Base-by-base conservation (phyloP, 305 asterid genomes). In the Striga hermonthica region DNA sequence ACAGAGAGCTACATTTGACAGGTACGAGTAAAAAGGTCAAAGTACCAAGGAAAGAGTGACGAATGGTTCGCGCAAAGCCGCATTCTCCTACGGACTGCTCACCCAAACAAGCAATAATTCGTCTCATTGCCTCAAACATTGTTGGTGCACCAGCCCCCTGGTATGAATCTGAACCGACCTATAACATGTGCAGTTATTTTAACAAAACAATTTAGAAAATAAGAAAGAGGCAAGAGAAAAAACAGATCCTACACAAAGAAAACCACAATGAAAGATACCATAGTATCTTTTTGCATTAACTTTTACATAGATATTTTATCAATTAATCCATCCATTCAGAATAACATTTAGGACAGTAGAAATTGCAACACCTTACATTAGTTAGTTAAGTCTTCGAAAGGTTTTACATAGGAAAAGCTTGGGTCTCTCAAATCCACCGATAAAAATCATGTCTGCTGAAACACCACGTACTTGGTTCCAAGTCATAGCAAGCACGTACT, bases 141-240 rank as follows among this genome's bases (percentile, higher is more conserved):
- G 96, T 88, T 71, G 97, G 99, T 0, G 99, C 99, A 72, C 97
- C 96, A 65, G 99, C 96, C 76, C 99, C 97, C 82, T 93, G 97
- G 84, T 80, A 89, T 71, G 99, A 90, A 80, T 84, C 88, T 71
- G 97, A 93, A 72, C 99, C 99, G 62, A 93, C 99, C 99, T 93
- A 74, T 40, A 67, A 68, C 12, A 72, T 36, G 35, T 40, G 66
- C 28, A 45, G 62, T 53, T 57, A 45, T 38, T 60, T 54, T 16
- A 55, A 56, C 55, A 16, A 39, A 55, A 54, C 45, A 57, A 59
- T 43, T 59, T 45, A 4, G 50, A 45, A 13, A 49, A 49, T 28
- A 49, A 49, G 58, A 4, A 22, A 53, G 28, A 9, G 58, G 38
- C 35, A 16, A 16, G 9, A 39, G 9, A 39, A 4, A 39, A 8